Evolutionary conservation across 2,329 filamentous ascomycete species (phyloP).

Genomic region (Sclerotinia nivalis): DNA sequence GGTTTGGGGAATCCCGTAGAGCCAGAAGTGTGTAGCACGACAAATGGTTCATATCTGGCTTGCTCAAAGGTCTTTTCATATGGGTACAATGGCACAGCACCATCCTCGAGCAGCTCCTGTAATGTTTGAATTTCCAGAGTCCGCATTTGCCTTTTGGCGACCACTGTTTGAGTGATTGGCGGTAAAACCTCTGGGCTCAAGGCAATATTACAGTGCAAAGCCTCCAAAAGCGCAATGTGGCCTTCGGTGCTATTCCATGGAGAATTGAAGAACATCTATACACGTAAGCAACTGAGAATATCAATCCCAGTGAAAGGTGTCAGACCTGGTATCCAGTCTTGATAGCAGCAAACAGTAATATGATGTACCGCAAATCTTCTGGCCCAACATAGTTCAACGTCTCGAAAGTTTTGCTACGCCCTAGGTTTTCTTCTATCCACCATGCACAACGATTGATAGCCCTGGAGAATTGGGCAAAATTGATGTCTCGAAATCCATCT

Average conservation of each 20-base stretch:
- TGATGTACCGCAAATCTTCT: slow-evolving; percentile 5
- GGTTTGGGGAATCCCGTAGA: not conserved
- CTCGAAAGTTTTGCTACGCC: not conserved
- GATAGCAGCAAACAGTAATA: not conserved
- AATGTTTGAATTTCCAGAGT: not conserved
- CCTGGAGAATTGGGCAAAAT: not conserved
- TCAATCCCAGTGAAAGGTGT: not conserved
- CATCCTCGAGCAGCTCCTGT: not conserved
- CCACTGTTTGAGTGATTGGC: not conserved
- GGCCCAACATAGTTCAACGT: slow-evolving; percentile 1
- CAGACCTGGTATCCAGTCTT: slow-evolving; percentile 8
- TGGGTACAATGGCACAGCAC: not conserved
- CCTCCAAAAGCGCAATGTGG: not conserved
- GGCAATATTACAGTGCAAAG: not conserved
- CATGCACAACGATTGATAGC: slow-evolving; percentile 1
- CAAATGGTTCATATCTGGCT: not conserved
- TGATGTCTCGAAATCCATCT: slow-evolving; percentile 6
- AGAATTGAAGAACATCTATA: not conserved
- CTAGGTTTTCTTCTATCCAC: not conserved
- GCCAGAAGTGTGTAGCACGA: slow-evolving; percentile 1
- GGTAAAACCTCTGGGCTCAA: not conserved
- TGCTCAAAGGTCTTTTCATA: not conserved
- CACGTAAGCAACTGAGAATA: not conserved
- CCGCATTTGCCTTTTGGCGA: not conserved
- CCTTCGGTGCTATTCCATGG: not conserved